phyloP scores from a whole-genome alignment of 345 rosid genomes.

The Hirschfeldia incana region DNA sequence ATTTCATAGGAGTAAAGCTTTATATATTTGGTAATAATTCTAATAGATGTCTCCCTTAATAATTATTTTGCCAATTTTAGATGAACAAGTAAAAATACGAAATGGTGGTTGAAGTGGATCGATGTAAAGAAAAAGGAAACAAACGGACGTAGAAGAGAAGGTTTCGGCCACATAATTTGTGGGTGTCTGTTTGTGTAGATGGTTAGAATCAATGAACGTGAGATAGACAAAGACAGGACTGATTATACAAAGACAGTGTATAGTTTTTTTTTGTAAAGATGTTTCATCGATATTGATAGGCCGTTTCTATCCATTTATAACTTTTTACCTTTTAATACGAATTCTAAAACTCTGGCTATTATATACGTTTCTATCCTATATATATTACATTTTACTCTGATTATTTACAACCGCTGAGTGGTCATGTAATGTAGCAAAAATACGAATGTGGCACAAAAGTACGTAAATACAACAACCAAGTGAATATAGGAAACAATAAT shows the following conservation, averaged over 20 bases:
- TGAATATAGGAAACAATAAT: constrained; percentile 2
- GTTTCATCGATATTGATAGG: not conserved
- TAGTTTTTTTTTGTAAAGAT: not conserved
- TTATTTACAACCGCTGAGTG: not conserved
- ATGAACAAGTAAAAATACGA: not conserved
- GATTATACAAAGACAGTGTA: not conserved
- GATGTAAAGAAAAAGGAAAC: not conserved
- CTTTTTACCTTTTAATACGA: too few species aligned
- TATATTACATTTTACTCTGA: not conserved
- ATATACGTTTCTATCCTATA: too few species aligned
- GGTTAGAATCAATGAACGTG: not conserved
- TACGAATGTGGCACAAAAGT: not conserved
- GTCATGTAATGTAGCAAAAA: not conserved
- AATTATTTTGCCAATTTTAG: constrained; percentile 7
- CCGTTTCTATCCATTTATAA: not conserved
- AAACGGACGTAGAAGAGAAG: constrained; percentile 6
- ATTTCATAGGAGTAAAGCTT: not conserved
- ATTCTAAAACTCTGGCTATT: not conserved
- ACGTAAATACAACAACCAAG: constrained; percentile 4
- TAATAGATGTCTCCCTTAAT: not conserved
- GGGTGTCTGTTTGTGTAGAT: constrained; percentile 5
- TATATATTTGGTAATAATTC: not conserved
- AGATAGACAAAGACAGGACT: not conserved
- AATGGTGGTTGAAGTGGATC: not conserved
- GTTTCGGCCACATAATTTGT: not conserved